Base-by-base conservation (phyloP, 805 yeast genomes). In the Metschnikowia noctiluminum region DNA sequence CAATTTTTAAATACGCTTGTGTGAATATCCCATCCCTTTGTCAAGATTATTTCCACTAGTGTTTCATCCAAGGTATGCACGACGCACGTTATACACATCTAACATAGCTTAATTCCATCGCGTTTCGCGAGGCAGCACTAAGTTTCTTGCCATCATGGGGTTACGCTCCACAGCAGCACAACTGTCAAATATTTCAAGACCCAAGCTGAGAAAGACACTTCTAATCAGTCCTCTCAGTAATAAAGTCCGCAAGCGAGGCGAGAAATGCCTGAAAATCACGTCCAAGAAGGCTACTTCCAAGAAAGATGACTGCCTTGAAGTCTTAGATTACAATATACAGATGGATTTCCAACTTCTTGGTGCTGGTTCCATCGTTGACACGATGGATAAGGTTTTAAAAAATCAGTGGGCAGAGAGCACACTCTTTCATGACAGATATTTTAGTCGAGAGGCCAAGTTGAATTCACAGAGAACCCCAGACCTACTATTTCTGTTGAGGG, bases 351-450 rank as follows among this genome's bases (percentile, higher is more conserved):
- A 67, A 41, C 58, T 73, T 26, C 59, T 66, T 7, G 51, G 49
- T n/a, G 53, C 53, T 3, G 63, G 69, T 14, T 66, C 69, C 47
- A 48, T 73, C 2, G 35, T 63, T 27, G 54, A 56, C 2, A 76
- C 74, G 0, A 55, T 71, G 6, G 65, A 65, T 27, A 61, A 66
- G 2, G 63, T 71, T 6, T 35, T 70, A 7, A 51, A 53, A 6
- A 72, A 69, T 47, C 70, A 62, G 42, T 73, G 77, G 77, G 57
- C 70, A 0, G 78, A 73, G 48, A 56, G 63, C 5, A 62, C 68
- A 2, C 37, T 42, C 2, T 46, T 70, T 15, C 70, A 68, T 48
- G 47, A 50, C 10, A 55, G 66, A 35, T 64, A 59, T 42, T 45
- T 48, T n/a, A 46, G 51, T 28, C 28, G 35, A 37, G 56, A 53